These are phyloP conservation scores for Boletales sp. DNA, from an alignment of 768 basidiomycete species.

Conservation along the genomic window DNA sequence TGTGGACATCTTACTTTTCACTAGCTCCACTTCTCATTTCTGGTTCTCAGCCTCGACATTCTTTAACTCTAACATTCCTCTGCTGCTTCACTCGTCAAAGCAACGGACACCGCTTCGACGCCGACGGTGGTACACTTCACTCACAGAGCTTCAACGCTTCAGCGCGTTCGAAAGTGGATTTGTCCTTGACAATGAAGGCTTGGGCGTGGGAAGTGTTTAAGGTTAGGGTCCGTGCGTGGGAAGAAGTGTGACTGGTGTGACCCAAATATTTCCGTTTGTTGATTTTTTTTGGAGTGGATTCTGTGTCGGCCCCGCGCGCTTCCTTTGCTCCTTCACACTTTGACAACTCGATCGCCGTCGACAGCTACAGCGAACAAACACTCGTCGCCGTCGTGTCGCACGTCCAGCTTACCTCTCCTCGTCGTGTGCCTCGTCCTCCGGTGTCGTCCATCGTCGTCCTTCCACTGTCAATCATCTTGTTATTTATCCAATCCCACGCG, in stretches of 20 bases:
- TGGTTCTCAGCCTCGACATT: neutral
- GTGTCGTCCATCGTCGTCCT: conserved; percentile 21
- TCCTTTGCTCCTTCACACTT: conserved; percentile 42
- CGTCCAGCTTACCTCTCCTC: conserved; percentile 23
- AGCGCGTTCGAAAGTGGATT: too few species aligned
- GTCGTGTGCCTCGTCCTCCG: conserved; percentile 21
- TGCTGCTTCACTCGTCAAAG: neutral
- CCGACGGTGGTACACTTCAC: too few species aligned
- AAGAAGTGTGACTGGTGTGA: conserved; percentile 30
- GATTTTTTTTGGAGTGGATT: conserved; percentile 35
- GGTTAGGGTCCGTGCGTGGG: conserved; percentile 48
- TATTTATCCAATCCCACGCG: conserved; percentile 43
- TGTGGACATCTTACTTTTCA: neutral
- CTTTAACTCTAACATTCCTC: neutral
- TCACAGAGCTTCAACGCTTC: too few species aligned
- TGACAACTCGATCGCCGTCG: conserved; percentile 48
- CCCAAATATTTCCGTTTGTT: conserved; percentile 40
- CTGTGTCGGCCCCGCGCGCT: conserved; percentile 44
- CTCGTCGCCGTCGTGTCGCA: conserved; percentile 38
- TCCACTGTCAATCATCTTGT: conserved; percentile 17
- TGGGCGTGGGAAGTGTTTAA: conserved; percentile 33
- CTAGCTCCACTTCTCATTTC: neutral
- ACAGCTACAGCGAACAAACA: conserved; percentile 42
- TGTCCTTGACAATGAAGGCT: conserved; percentile 15
- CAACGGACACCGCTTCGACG: neutral